phyloP scores from a whole-genome alignment of 371 early-diverging fungal genomes.

The Coemansia sp. region DNA sequence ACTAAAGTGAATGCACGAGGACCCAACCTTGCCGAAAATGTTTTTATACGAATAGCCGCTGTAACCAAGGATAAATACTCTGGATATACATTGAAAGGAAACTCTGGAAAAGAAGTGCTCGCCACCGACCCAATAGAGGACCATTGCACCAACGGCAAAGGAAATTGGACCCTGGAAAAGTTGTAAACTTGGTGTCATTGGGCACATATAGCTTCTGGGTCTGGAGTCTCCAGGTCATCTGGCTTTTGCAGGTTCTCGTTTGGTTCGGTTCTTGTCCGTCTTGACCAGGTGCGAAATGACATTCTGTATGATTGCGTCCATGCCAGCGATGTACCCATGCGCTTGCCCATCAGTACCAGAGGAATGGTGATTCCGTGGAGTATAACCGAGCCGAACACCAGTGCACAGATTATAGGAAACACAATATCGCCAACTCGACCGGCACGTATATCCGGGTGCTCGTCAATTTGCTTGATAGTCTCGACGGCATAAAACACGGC shows the following conservation, averaged over 20 bases:
- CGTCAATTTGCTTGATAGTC: conserved; percentile 58
- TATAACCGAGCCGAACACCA: conserved; percentile 74
- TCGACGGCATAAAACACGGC: conserved; percentile 78
- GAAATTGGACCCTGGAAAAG: too few species aligned
- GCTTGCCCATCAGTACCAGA: conserved; percentile 60
- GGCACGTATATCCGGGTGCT: conserved; percentile 42
- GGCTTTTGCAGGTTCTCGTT: not conserved
- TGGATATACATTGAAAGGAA: too few species aligned
- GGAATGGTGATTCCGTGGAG: conserved; percentile 84
- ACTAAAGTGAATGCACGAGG: too few species aligned
- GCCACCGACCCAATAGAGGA: too few species aligned
- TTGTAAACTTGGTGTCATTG: not conserved
- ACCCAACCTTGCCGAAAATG: too few species aligned
- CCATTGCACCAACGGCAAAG: too few species aligned
- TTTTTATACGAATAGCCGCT: too few species aligned
- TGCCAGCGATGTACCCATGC: conserved; percentile 48
- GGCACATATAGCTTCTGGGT: not conserved
- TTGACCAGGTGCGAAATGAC: conserved; percentile 1
- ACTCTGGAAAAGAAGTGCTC: too few species aligned
- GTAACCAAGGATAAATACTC: too few species aligned
- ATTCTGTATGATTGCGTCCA: not conserved
- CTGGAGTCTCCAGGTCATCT: not conserved
- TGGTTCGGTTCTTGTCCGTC: not conserved
- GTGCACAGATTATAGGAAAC: conserved; percentile 67
- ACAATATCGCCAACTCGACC: conserved; percentile 45